Percentiles rank a stretch among this genome's conserved stretches.
These are phyloP conservation scores for Stephanocyclus meneghinianus DNA, from an alignment of 352 stramenopile genomes.

Conservation along the genomic window DNA sequence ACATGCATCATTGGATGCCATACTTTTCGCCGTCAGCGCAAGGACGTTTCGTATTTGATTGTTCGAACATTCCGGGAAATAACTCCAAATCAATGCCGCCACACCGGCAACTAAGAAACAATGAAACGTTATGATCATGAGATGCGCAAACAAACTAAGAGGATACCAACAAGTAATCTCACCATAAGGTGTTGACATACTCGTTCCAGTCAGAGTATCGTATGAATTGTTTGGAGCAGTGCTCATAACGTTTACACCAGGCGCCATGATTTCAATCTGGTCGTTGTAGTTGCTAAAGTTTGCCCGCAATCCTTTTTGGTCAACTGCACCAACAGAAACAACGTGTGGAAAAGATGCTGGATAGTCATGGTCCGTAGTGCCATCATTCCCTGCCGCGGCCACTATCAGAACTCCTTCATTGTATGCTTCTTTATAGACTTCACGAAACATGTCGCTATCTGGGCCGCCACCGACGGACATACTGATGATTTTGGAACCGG, in stretches of 20 bases:
- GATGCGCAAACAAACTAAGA: background rate
- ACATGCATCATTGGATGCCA: constrained; percentile 16
- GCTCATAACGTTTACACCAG: constrained; percentile 45
- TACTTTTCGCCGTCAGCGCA: constrained; percentile 31
- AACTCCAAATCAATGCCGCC: constrained; percentile 54
- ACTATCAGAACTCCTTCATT: constrained; percentile 56
- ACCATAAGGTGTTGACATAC: constrained; percentile 65
- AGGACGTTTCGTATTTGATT: constrained; percentile 64
- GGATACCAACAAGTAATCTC: background rate
- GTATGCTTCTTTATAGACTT: constrained; percentile 48
- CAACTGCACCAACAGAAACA: constrained; percentile 63
- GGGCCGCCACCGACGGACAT: constrained; percentile 63
- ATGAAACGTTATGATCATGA: background rate
- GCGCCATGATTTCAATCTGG: constrained; percentile 61
- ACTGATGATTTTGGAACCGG: constrained; percentile 68
- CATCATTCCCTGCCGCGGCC: constrained; percentile 64
- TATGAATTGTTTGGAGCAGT: constrained; percentile 28
- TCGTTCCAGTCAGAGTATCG: constrained; percentile 47
- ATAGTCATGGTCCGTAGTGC: constrained; percentile 37
- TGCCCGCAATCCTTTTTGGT: constrained; percentile 33
- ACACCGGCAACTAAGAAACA: constrained; percentile 52
- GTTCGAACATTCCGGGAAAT: constrained; percentile 57
- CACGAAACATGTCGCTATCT: constrained; percentile 27
- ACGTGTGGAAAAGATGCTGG: constrained; percentile 62
- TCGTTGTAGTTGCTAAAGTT: constrained; percentile 62